A percentile compares a stretch with the other conserved stretches of the same genome.
These are phyloP conservation scores for Passalora sequoiae DNA, from an alignment of 2,329 filamentous ascomycete species.

Conservation along the genomic window DNA sequence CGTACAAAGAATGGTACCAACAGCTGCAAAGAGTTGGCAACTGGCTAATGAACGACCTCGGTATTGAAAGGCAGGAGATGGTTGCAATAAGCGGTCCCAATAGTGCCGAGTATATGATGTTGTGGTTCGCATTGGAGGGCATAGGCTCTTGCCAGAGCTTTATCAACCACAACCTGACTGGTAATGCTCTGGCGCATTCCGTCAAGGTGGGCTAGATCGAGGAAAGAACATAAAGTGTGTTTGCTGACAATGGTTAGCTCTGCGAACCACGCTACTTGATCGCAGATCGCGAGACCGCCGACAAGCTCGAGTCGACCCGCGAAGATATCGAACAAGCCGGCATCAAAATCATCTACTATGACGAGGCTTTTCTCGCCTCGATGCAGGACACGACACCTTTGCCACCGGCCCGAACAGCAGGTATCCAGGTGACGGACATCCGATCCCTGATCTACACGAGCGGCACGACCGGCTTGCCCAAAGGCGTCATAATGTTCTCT, in stretches of 20 bases:
- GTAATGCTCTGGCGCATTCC: conserved; percentile 32
- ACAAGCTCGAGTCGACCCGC: conserved; percentile 24
- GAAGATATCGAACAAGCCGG: conserved; percentile 18
- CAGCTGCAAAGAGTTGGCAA: conserved; percentile 63
- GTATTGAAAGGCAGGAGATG: conserved; percentile 30
- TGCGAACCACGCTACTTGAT: conserved; percentile 24
- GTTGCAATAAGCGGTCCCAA: conserved; percentile 34
- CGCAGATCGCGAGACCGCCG: conserved; percentile 23
- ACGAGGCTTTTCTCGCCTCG: conserved; percentile 18
- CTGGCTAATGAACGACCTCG: conserved; percentile 62
- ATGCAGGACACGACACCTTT: conserved; percentile 22
- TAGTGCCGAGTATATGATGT: conserved; percentile 32
- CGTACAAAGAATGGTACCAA: conserved; percentile 67
- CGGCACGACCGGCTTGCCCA: conserved; percentile 57
- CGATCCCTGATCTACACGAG: conserved; percentile 75
- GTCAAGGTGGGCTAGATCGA: conserved; percentile 33
- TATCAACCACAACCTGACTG: conserved; percentile 34
- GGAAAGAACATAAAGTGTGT: background rate
- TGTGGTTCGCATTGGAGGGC: conserved; percentile 56
- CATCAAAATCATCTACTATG: conserved; percentile 26
- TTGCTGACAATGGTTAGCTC: conserved; percentile 18
- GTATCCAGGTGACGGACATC: conserved; percentile 44
- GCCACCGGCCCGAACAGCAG: conserved; percentile 17
- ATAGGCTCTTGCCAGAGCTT: conserved; percentile 31
- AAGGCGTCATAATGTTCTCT: conserved; percentile 27